phyloP scores from a whole-genome alignment of 805 yeast species.

The Monosporozyma siamensis region DNA sequence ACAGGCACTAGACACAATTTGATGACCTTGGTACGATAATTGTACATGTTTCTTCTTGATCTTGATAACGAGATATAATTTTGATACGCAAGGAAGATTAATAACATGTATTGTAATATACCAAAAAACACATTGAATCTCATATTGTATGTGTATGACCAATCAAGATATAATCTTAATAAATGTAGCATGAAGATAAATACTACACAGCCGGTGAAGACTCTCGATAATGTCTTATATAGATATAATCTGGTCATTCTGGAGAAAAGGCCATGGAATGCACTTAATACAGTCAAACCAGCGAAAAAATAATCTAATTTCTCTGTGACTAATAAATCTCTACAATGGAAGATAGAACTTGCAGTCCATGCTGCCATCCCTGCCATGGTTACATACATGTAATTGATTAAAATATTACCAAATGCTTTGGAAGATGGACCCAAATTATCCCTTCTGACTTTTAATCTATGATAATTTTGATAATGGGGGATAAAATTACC shows the following conservation, averaged over 20 bases:
- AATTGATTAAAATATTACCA: slow-evolving; percentile 11
- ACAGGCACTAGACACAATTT: slow-evolving; percentile 39
- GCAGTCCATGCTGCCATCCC: slow-evolving; percentile 85
- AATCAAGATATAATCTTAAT: slow-evolving; percentile 51
- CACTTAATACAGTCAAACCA: slow-evolving; percentile 74
- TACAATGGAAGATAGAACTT: slow-evolving; percentile 77
- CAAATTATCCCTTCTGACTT: slow-evolving; percentile 6
- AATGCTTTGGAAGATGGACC: slow-evolving; percentile 1
- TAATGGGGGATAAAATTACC: slow-evolving; percentile 60
- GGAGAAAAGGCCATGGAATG: slow-evolving; percentile 58
- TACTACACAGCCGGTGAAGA: slow-evolving; percentile 36
- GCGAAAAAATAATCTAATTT: slow-evolving; percentile 88
- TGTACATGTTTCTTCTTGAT: not conserved
- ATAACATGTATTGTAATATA: slow-evolving; percentile 51
- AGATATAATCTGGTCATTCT: slow-evolving; percentile 54
- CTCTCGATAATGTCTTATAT: slow-evolving; percentile 25
- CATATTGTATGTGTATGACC: slow-evolving; percentile 95
- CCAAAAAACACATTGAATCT: slow-evolving; percentile 77
- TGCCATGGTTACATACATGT: slow-evolving; percentile 39
- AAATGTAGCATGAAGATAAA: slow-evolving; percentile 56
- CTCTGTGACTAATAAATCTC: slow-evolving; percentile 76
- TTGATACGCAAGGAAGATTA: slow-evolving; percentile 26
- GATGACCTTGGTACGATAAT: slow-evolving; percentile 3
- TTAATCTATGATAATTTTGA: slow-evolving; percentile 34
- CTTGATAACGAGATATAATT: slow-evolving; percentile 18